Base-by-base conservation (phyloP, 2,329 filamentous ascomycete species). In the Lachnellula hyalina region DNA sequence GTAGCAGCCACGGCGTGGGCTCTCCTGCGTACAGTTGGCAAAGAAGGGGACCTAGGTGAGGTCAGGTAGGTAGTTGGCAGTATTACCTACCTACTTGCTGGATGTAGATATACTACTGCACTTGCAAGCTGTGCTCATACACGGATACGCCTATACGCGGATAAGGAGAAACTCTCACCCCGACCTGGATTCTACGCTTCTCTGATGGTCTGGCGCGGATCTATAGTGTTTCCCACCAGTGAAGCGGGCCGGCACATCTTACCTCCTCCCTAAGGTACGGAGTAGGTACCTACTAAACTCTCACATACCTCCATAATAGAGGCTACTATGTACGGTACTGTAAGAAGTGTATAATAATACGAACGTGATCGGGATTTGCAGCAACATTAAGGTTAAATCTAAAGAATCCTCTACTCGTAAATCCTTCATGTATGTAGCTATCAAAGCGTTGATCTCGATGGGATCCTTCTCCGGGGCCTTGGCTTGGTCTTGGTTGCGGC, bases 331-430 rank as follows among this genome's bases (percentile, higher is more conserved):
- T n/a, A n/a, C n/a, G n/a, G n/a, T n/a, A 28, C 6, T 28, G 28
- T 0, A 28, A 23, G 21, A 36, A n/a, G n/a, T n/a, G n/a, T n/a
- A n/a, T 6, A 50, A 28, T 11, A 19, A 45, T 42, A 28, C 41
- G 49, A 35, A 51, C 53, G 48, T 41, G 25, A 42, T 55, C 35
- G 53, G 53, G 48, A 48, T 6, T 35, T 42, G 25, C 6, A 55
- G 28, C 36, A 55, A 49, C 42, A 38, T 55, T 55, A 55, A 55
- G 53, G 49, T 52, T 55, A 55, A 55, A 28, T 28, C 28, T 28
- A 9, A 28, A 28, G 7, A 28, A 8, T 8, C 0, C 7, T 28
- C 25, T 28, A 9, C 2, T 21, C 21, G 21, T 21, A 21, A 28
- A 28, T 28, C 25, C 25, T 28, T 28, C 28, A 28, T 8, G 11